Evolutionary conservation across 495 filamentous ascomycete genomes (phyloP).

Genomic region (Pyrenopolyporus hunteri): DNA sequence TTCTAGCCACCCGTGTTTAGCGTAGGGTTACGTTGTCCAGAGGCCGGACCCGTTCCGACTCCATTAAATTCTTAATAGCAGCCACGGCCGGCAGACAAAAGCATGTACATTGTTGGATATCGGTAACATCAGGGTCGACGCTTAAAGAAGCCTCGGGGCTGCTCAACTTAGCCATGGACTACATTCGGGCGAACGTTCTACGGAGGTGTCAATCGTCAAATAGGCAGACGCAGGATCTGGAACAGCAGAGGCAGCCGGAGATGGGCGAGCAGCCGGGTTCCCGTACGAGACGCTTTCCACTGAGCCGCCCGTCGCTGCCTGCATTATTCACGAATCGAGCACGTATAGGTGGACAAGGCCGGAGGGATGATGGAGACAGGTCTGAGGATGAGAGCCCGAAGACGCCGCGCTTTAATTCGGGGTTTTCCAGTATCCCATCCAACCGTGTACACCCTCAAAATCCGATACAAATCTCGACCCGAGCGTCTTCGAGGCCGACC

Average conservation of each 20-base stretch:
- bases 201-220: slow-evolving; percentile 21
- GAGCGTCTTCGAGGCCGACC: slow-evolving; percentile 43
- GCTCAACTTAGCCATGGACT: slow-evolving; percentile 29
- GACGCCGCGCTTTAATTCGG: slow-evolving; percentile 46
- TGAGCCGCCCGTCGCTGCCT: slow-evolving; percentile 42
- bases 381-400: slow-evolving; percentile 48
- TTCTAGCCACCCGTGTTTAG: slow-evolving; percentile 15
- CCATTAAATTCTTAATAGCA: slow-evolving; percentile 2
- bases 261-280: slow-evolving; percentile 36
- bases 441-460: slow-evolving; percentile 50
- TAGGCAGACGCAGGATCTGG: slow-evolving; percentile 17
- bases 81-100: slow-evolving; percentile 6
- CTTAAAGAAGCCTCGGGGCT: slow-evolving; percentile 24
- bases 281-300: slow-evolving; percentile 22
- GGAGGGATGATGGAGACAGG: slow-evolving; percentile 39
- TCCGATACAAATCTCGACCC: slow-evolving; percentile 45
- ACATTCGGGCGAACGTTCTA: slow-evolving; percentile 24
- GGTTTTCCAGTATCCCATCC: slow-evolving; percentile 46
- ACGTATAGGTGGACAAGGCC: slow-evolving; percentile 34
- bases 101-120: slow-evolving; percentile 22
- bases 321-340: slow-evolving; percentile 44
- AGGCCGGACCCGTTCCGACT: neutral
- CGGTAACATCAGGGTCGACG: slow-evolving; percentile 26
- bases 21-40: neutral
- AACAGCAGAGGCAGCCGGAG: slow-evolving; percentile 35